A percentile compares a stretch with the other conserved stretches of the same genome.
Evolutionary conservation across 2,329 filamentous ascomycete genomes (phyloP).

Genomic region (Phaeophleospora eucalypticola): DNA sequence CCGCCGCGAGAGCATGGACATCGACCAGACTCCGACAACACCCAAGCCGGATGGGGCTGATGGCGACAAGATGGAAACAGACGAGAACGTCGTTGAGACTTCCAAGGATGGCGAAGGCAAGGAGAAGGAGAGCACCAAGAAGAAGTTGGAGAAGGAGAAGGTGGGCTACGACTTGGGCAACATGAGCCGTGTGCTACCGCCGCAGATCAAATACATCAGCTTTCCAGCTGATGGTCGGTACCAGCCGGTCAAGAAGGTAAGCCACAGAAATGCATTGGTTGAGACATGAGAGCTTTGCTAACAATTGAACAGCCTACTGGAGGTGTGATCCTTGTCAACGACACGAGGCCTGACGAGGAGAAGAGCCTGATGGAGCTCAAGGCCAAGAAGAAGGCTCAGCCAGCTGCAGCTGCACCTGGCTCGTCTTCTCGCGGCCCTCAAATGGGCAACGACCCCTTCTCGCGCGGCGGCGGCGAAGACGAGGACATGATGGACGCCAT

Average conservation of each 20-base stretch:
- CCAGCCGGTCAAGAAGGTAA: conserved; percentile 85
- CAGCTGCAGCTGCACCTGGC: conserved; percentile 40
- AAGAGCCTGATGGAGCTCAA: conserved; percentile 87
- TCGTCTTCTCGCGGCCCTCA: conserved; percentile 9
- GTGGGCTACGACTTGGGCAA: conserved; percentile 94
- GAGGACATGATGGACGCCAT: conserved; percentile 31
- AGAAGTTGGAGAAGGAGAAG: conserved; percentile 94
- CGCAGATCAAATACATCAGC: conserved; percentile 91
- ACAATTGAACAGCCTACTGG: conserved; percentile 69
- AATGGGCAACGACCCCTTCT: conserved; percentile 12
- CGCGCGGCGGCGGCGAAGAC: conserved; percentile 21
- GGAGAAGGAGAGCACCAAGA: conserved; percentile 65
- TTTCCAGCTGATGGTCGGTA: conserved; percentile 81
- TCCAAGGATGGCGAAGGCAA: conserved; percentile 41
- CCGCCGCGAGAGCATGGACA: conserved; percentile 89
- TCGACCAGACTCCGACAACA: conserved; percentile 74
- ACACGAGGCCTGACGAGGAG: conserved; percentile 72
- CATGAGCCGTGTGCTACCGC: conserved; percentile 89
- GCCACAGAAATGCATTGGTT: conserved; percentile 15
- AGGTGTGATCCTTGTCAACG: conserved; percentile 84
- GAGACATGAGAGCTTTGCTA: conserved; percentile 32
- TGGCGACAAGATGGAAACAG: conserved; percentile 78
- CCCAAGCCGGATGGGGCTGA: conserved; percentile 58
- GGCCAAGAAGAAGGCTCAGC: conserved; percentile 67
- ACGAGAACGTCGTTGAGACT: conserved; percentile 41